Evolutionary conservation across 768 basidiomycete genomes (phyloP).

Genomic region (Coprinopsis strossmayeri): DNA sequence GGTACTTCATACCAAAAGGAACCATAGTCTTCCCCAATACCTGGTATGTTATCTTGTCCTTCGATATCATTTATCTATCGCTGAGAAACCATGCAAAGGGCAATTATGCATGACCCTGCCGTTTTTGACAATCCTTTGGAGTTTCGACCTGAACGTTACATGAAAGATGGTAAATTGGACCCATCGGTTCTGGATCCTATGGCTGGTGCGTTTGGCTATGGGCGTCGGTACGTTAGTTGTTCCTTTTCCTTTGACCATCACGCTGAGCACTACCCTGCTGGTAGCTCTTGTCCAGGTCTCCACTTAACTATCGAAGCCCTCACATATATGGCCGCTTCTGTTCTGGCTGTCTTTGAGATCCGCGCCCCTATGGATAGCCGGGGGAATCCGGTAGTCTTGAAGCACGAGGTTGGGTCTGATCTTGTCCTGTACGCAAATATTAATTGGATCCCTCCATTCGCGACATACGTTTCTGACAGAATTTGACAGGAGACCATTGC

Average conservation of each 20-base stretch:
- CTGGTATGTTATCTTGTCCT: conserved; percentile 10
- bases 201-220: conserved; percentile 26
- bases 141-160: conserved; percentile 11
- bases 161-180: conserved; percentile 7
- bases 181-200: neutral
- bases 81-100: too few species aligned
- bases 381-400: neutral
- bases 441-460: too few species aligned
- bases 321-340: neutral
- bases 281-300: neutral
- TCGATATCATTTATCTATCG: neutral
- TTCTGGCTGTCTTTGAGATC: neutral
- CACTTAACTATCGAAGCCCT: neutral
- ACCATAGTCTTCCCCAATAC: conserved; percentile 12
- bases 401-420: too few species aligned
- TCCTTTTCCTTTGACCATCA: too few species aligned
- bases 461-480: too few species aligned
- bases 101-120: conserved; percentile 10
- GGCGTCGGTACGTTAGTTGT: conserved; percentile 14
- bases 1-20: conserved; percentile 12
- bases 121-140: conserved; percentile 8
- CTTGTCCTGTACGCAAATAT: too few species aligned
- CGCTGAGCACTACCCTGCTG: too few species aligned
- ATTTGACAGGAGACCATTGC: neutral
- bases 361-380: neutral